Percentiles rank a stretch among this genome's conserved stretches.
These are phyloP conservation scores for Rhazya stricta DNA, from an alignment of 257 asterid genomes.

Conservation along the genomic window DNA sequence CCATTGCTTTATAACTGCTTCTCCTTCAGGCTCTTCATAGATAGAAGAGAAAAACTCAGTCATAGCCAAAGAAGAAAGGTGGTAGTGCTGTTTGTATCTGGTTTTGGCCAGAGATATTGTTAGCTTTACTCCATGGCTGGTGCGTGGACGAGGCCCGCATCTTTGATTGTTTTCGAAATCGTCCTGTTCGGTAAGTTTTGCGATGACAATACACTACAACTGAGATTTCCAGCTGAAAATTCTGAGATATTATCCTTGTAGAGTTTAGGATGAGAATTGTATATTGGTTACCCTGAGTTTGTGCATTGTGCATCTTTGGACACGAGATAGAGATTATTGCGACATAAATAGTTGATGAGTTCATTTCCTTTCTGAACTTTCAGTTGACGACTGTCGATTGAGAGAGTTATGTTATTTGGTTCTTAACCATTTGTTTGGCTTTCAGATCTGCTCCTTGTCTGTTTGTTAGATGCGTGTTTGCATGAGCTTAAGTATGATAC, in stretches of 20 bases:
- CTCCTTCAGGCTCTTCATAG: constrained; percentile 2
- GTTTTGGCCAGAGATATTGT: background rate
- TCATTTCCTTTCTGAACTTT: background rate
- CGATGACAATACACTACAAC: background rate
- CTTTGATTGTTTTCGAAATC: constrained; percentile 40
- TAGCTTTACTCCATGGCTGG: constrained; percentile 40
- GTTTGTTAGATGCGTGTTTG: background rate
- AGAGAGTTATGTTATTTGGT: background rate
- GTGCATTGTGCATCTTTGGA: background rate
- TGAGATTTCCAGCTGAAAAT: background rate
- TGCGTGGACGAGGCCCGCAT: constrained; percentile 47
- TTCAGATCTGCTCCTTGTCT: background rate
- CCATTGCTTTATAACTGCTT: background rate
- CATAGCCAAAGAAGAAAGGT: background rate
- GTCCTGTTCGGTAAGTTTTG: constrained; percentile 47
- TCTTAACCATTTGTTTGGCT: background rate
- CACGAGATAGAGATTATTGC: background rate
- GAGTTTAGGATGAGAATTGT: background rate
- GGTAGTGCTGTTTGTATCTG: background rate
- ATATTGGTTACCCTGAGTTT: background rate
- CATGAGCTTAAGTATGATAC: background rate
- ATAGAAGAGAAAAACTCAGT: background rate
- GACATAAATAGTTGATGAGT: no score
- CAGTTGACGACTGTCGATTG: background rate
- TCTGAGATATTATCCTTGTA: background rate